Base-by-base conservation (phyloP, 2,329 filamentous ascomycete species). In the Ceratocystis ficicola region DNA sequence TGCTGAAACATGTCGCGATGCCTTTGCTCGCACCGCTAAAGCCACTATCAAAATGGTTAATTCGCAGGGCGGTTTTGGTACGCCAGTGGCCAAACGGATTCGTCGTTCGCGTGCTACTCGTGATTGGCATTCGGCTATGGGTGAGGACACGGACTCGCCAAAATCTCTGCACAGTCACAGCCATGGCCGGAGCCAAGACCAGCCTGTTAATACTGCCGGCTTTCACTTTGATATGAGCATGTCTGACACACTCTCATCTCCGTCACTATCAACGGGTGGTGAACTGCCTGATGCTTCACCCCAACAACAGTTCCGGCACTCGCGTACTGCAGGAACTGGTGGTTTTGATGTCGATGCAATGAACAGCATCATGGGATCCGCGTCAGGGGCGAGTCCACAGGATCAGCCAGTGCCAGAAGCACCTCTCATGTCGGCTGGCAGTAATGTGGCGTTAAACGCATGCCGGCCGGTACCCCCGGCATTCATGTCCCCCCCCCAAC, bases 41-140 rank as follows among this genome's bases (percentile, higher is more conserved):
- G 92, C 92, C 8, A 97, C 93, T 0, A 88, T 97, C 62, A 90
- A 93, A 73, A 96, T 96, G 92, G 91, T 89, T 70, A 87, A 92
- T 73, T 89, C 88, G 1, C 93, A 87, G 0, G 92, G 88, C 20
- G 90, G 90, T 0, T 95, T 95, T 69, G 89, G 89, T 10, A 67
- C 71, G 67, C 69, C 73, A 65, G 65, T 72, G 65, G 69, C 72
- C 68, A 70, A 75, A 50, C 64, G 72, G 22, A 69, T 70, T 50
- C 69, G 70, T 50, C 69, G 73, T 64, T 69, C 73, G 59, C 61
- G 62, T n/a, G 62, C 63, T 36, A 63, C 28, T 28, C 69, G 71
- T 36, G 73, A 75, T 62, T 75, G 74, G 74, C 69, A 70, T 48
- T 69, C 72, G 22, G 55, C 55, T 17, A 69, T 69, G 52, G 71